phyloP scores from a whole-genome alignment of 176 grass and related monocot species.

The Saccharum spontaneum region DNA sequence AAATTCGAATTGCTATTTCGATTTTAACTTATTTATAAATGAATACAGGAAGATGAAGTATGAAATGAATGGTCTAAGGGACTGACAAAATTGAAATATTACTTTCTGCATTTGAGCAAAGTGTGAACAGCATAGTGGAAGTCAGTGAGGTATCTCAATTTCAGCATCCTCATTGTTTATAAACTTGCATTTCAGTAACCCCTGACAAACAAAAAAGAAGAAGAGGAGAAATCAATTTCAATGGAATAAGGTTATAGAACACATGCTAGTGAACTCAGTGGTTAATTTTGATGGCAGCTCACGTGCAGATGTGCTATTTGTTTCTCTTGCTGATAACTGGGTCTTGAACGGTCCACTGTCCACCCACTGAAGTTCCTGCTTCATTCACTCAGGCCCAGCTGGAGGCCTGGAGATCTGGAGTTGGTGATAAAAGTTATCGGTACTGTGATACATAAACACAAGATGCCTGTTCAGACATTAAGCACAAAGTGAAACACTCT shows the following conservation, averaged over 20 bases:
- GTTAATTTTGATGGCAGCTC: background rate
- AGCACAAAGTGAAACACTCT: conserved; percentile 8
- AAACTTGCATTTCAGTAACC: background rate
- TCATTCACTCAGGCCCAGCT: conserved; percentile 13
- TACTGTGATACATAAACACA: background rate
- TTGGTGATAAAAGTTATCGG: background rate
- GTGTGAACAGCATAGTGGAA: background rate
- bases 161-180: background rate
- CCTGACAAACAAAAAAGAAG: background rate
- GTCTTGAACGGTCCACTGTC: background rate
- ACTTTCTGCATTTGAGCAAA: conserved; percentile 1
- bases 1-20: background rate
- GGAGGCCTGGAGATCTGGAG: conserved; percentile 10
- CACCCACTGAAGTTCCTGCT: conserved; percentile 3
- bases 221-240: background rate
- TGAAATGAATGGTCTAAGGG: background rate
- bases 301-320: background rate
- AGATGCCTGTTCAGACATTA: conserved; percentile 23
- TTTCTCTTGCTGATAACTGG: background rate
- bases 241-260: background rate
- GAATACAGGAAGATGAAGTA: background rate
- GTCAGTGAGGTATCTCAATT: background rate
- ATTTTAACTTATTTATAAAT: background rate
- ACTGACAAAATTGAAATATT: background rate
- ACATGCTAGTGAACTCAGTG: background rate